phyloP scores from a whole-genome alignment of 108 stramenopile genomes.

The Skeletonema costatum region DNA sequence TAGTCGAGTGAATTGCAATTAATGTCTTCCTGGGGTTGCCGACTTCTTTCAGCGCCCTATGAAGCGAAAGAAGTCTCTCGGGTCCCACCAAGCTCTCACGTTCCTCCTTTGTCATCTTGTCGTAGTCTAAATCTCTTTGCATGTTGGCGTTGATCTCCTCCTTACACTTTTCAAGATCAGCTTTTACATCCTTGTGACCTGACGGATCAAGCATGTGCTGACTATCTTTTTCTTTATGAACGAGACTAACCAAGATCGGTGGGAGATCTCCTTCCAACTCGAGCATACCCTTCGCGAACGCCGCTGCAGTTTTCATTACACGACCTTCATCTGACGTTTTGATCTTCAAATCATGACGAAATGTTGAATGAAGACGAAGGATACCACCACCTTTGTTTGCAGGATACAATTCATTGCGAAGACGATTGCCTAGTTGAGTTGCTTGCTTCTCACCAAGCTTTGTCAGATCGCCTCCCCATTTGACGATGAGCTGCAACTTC shows the following conservation, averaged over 20 bases:
- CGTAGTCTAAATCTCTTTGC: slow-evolving; percentile 84
- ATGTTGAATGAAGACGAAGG: slow-evolving; percentile 97
- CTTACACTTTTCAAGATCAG: slow-evolving; percentile 87
- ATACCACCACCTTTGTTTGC: slow-evolving; percentile 77
- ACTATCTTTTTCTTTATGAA: slow-evolving; percentile 91
- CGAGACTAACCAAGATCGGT: slow-evolving; percentile 96
- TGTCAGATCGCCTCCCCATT: slow-evolving; percentile 99
- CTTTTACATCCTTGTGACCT: slow-evolving; percentile 94
- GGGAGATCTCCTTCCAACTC: slow-evolving; percentile 98
- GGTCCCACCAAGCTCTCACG: slow-evolving; percentile 81
- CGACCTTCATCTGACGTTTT: slow-evolving; percentile 97
- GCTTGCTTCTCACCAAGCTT: slow-evolving; percentile 94
- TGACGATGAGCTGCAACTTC: slow-evolving; percentile 92
- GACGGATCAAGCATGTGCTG: slow-evolving; percentile 88
- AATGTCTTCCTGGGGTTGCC: slow-evolving; percentile 90
- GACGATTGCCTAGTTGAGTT: slow-evolving; percentile 85
- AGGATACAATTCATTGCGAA: slow-evolving; percentile 92
- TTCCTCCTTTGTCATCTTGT: slow-evolving; percentile 63
- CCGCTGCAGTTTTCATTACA: slow-evolving; percentile 97
- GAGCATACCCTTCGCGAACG: slow-evolving; percentile 86
- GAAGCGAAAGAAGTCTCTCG: slow-evolving; percentile 64
- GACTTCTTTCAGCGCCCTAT: slow-evolving; percentile 77
- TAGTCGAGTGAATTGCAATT: slow-evolving; percentile 77
- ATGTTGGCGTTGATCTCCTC: slow-evolving; percentile 75
- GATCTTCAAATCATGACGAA: slow-evolving; percentile 99